phyloP scores from a whole-genome alignment of 768 basidiomycete genomes.

The Suillus hirtellus region DNA sequence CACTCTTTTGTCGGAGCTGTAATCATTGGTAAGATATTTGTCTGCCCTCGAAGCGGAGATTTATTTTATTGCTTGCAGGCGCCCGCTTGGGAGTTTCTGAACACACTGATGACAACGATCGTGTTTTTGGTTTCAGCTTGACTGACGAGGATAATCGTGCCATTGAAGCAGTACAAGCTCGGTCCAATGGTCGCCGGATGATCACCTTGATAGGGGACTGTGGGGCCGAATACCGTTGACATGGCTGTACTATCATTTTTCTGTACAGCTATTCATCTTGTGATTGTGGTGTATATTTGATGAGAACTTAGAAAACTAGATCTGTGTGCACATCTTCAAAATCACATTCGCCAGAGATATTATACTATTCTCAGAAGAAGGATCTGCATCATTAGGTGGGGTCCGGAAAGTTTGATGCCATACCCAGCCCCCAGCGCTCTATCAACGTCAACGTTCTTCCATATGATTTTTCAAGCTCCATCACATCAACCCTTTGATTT shows the following conservation, averaged over 20 bases:
- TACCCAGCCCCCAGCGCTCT: not conserved
- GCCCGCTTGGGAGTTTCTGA: conserved; percentile 75
- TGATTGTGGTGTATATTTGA: conserved; percentile 8
- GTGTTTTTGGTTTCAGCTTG: conserved; percentile 60
- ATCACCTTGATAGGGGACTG: conserved; percentile 78
- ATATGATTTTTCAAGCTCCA: not conserved
- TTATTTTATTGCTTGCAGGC: conserved; percentile 41
- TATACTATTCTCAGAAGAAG: not conserved
- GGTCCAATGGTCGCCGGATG: conserved; percentile 61
- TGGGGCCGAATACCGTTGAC: conserved; percentile 77
- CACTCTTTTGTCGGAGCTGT: conserved; percentile 77
- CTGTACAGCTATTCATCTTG: conserved; percentile 5
- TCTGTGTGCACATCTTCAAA: not conserved
- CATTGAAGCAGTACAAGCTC: conserved; percentile 64
- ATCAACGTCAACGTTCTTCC: not conserved
- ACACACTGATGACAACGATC: conserved; percentile 67
- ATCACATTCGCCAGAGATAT: not conserved
- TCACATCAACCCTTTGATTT: not conserved
- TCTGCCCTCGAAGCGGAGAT: conserved; percentile 12
- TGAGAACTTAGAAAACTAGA: not conserved
- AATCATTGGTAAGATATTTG: conserved; percentile 56
- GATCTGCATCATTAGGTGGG: not conserved
- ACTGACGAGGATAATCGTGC: conserved; percentile 53
- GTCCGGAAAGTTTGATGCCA: not conserved
- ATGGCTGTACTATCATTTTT: conserved; percentile 9